Percentiles rank a stretch among this genome's conserved stretches.
phyloP scores from a whole-genome alignment of 2,329 filamentous ascomycete species.

The Cryphonectria nitschkei region DNA sequence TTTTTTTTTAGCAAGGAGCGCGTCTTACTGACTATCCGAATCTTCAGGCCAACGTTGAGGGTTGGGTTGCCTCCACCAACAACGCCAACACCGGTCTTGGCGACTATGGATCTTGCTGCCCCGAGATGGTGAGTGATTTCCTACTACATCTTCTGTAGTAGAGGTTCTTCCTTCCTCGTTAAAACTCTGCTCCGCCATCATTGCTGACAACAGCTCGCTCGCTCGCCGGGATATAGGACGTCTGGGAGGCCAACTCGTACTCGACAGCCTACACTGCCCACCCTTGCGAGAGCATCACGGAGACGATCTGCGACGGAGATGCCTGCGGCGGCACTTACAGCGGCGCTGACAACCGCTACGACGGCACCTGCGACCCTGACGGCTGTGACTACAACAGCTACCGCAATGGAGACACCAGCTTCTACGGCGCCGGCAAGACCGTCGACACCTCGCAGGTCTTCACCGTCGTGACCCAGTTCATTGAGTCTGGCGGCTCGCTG shows the following conservation, averaged over 20 bases:
- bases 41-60: slow-evolving; percentile 53
- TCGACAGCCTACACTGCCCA: slow-evolving; percentile 69
- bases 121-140: slow-evolving; percentile 54
- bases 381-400: slow-evolving; percentile 73
- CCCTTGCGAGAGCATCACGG: slow-evolving; percentile 57
- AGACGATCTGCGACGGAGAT: slow-evolving; percentile 54
- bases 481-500: slow-evolving; percentile 53
- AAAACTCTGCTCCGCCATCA: slow-evolving; percentile 30
- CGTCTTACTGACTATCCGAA: not conserved
- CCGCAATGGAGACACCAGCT: slow-evolving; percentile 65
- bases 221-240: slow-evolving; percentile 20
- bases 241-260: slow-evolving; percentile 68
- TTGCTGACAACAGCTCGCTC: not conserved
- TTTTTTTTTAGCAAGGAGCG: no score
- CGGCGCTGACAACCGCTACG: slow-evolving; percentile 53
- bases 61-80: slow-evolving; percentile 53
- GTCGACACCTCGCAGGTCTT: slow-evolving; percentile 63
- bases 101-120: slow-evolving; percentile 58
- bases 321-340: slow-evolving; percentile 58
- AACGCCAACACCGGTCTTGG: slow-evolving; percentile 61
- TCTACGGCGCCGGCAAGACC: slow-evolving; percentile 62
- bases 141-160: not conserved
- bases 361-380: slow-evolving; percentile 67
- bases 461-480: slow-evolving; percentile 71
- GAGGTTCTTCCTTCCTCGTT: not conserved